These are phyloP conservation scores for Mycena rebaudengoi DNA, from an alignment of 768 basidiomycete species.

Conservation along the genomic window DNA sequence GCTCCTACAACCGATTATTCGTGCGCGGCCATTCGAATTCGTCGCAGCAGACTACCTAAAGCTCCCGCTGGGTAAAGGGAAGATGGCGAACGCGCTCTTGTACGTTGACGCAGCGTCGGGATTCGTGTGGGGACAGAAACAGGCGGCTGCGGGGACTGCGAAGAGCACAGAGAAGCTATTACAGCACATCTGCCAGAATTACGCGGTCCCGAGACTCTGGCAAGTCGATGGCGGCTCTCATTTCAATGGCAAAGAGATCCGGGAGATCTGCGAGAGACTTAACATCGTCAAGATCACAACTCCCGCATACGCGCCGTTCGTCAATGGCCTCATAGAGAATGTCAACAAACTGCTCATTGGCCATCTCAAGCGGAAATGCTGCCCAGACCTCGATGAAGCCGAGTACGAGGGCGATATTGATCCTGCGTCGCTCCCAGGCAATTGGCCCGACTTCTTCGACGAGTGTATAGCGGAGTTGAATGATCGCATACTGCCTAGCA, in stretches of 20 bases:
- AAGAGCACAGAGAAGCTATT: background rate
- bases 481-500: background rate
- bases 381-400: background rate
- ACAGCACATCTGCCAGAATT: background rate
- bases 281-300: background rate
- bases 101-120: background rate
- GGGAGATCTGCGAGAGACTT: background rate
- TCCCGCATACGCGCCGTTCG: background rate
- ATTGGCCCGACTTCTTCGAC: background rate
- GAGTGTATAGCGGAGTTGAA: background rate
- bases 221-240: slow-evolving; percentile 1
- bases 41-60: slow-evolving; percentile 35
- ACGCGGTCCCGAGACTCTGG: background rate
- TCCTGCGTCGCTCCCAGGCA: background rate
- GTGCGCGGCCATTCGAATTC: slow-evolving; percentile 35
- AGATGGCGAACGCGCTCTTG: background rate
- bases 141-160: background rate
- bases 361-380: background rate
- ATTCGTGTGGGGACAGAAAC: slow-evolving; percentile 1
- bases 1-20: slow-evolving; percentile 36
- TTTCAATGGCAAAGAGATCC: background rate
- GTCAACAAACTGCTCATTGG: background rate
- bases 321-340: background rate
- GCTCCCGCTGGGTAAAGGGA: background rate
- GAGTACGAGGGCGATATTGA: background rate